Evolutionary conservation across 441 rosid species (phyloP).

Genomic region (Mallotus repandus): DNA sequence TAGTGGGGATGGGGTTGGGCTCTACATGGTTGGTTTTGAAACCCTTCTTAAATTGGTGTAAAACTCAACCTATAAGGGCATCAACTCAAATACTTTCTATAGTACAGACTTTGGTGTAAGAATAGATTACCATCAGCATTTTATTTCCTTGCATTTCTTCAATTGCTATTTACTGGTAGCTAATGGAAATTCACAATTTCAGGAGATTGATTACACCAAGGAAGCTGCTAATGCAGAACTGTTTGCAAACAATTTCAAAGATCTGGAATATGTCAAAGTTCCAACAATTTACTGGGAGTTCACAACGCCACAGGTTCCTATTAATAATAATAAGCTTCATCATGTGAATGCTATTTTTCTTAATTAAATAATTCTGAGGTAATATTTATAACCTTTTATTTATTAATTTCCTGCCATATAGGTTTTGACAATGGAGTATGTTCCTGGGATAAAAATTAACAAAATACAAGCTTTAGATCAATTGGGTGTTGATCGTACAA

Average conservation of each 20-base stretch:
- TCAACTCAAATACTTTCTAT: background rate
- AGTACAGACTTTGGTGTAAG: too few relatives aligned
- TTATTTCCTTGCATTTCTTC: background rate
- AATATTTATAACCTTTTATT: background rate
- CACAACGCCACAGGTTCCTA: conserved; percentile 91
- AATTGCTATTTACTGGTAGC: conserved; percentile 11
- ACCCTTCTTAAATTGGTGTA: background rate
- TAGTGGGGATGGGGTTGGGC: background rate
- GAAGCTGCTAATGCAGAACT: conserved; percentile 94
- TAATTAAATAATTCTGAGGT: background rate
- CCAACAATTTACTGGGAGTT: conserved; percentile 80
- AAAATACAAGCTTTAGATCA: conserved; percentile 86
- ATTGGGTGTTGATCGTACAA: conserved; percentile 91
- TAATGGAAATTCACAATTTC: conserved; percentile 28
- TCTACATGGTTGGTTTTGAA: background rate
- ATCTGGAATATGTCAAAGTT: conserved; percentile 83
- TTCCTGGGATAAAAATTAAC: conserved; percentile 97
- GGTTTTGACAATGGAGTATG: conserved; percentile 97
- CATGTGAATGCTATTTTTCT: background rate
- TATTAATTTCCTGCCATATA: conserved; percentile 30
- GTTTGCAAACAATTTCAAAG: conserved; percentile 88
- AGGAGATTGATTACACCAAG: conserved; percentile 97
- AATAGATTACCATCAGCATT: background rate
- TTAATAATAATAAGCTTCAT: conserved; percentile 18
- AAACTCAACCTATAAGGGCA: background rate